A percentile compares a stretch with the other conserved stretches of the same genome.
These are phyloP conservation scores for Dunaliella sp. DNA, from an alignment of 139 green algal species.

Conservation along the genomic window DNA sequence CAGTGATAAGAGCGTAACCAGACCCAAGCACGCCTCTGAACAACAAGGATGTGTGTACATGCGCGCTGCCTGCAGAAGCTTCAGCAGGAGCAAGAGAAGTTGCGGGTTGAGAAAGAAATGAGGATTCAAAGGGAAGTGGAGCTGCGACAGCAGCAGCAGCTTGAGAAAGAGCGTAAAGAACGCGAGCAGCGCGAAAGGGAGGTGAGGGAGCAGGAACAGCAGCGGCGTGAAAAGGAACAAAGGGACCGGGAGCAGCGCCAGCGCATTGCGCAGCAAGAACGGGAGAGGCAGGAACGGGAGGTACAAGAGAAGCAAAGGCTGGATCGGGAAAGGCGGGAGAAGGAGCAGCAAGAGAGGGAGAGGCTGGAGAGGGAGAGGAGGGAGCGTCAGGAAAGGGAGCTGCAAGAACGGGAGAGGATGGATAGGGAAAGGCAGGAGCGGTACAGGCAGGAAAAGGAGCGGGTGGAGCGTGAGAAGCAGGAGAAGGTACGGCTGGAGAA, in stretches of 20 bases:
- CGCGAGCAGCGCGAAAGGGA: background rate
- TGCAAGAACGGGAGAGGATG: background rate
- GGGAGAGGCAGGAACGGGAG: background rate
- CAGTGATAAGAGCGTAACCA: too few relatives aligned
- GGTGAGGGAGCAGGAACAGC: too few relatives aligned
- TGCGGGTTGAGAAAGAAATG: background rate
- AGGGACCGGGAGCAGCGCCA: background rate
- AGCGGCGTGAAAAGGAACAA: too few relatives aligned
- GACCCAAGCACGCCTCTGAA: too few relatives aligned
- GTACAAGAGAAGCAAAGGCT: background rate
- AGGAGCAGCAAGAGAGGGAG: background rate
- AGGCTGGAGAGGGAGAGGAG: background rate
- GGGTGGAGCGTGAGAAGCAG: background rate
- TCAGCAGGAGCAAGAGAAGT: background rate
- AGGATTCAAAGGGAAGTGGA: background rate
- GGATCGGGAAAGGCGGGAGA: background rate
- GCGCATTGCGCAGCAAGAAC: too few relatives aligned
- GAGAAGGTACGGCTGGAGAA: background rate
- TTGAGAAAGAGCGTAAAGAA: background rate
- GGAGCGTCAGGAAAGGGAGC: background rate
- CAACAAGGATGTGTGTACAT: too few relatives aligned
- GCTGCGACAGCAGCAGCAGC: background rate
- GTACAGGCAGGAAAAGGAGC: background rate
- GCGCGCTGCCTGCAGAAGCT: too few relatives aligned
- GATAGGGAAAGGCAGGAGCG: background rate